Evolutionary conservation across 306 rosid species (phyloP).

Genomic region (Astragalus glycyphyllos): DNA sequence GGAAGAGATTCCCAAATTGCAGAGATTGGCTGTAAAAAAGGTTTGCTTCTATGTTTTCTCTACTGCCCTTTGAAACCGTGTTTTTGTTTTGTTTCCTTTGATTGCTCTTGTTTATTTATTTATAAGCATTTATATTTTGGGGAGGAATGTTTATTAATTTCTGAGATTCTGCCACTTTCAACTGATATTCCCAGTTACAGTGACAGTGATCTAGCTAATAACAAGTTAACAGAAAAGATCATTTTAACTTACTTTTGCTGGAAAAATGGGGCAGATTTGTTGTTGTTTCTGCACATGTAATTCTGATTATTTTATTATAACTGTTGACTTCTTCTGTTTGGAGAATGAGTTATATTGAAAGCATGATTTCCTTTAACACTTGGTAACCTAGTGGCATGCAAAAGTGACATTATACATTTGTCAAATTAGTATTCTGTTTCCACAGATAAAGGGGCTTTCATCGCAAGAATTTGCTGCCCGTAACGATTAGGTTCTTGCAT

Average conservation of each 20-base stretch:
- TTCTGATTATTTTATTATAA: not conserved
- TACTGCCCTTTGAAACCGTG: no score
- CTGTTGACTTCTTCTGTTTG: slow-evolving; percentile 5
- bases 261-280: not conserved
- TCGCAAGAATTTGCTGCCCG: slow-evolving; percentile 89
- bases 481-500: no score
- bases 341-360: not conserved
- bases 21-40: slow-evolving; percentile 81
- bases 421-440: slow-evolving; percentile 22
- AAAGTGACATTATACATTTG: slow-evolving; percentile 5
- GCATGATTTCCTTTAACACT: not conserved
- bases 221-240: slow-evolving; percentile 3
- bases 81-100: no score
- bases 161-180: no score
- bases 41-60: no score
- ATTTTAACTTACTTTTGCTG: not conserved
- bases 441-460: slow-evolving; percentile 84
- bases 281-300: slow-evolving; percentile 8
- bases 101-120: no score
- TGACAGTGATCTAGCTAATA: not conserved
- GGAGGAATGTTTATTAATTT: no score
- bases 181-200: no score
- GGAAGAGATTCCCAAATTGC: slow-evolving; percentile 92
- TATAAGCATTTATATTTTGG: no score
- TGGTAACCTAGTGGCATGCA: not conserved